These are phyloP conservation scores for Corylus americana DNA, from an alignment of 306 rosid genomes.

Conservation along the genomic window DNA sequence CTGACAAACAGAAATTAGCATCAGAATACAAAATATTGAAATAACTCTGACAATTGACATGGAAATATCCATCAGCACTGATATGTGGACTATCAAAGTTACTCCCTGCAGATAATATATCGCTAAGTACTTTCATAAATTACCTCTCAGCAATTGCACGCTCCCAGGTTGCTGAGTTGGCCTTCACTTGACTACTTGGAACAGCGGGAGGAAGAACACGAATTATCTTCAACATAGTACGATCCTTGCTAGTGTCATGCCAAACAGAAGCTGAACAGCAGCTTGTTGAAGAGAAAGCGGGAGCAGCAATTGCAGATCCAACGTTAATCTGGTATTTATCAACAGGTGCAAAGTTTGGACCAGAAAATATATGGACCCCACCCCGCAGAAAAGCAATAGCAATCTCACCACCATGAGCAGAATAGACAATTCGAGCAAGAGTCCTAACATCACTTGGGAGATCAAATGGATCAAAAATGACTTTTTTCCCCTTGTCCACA, in stretches of 20 bases:
- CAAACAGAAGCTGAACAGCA: slow-evolving; percentile 99
- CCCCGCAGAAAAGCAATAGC: slow-evolving; percentile 97
- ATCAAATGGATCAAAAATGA: slow-evolving; percentile 92
- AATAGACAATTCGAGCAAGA: slow-evolving; percentile 90
- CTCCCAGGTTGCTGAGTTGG: slow-evolving; percentile 85
- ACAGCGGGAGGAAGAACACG: slow-evolving; percentile 95
- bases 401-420: slow-evolving; percentile 99
- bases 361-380: slow-evolving; percentile 94
- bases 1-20: slow-evolving; percentile 30
- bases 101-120: slow-evolving; percentile 1
- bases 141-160: slow-evolving; percentile 99
- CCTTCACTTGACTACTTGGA: slow-evolving; percentile 72
- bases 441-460: slow-evolving; percentile 98
- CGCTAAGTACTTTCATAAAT: slow-evolving; percentile 4
- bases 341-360: slow-evolving; percentile 82
- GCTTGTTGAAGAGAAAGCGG: slow-evolving; percentile 97
- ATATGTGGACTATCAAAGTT: slow-evolving; percentile 20
- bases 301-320: slow-evolving; percentile 98
- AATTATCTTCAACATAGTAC: slow-evolving; percentile 73
- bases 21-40: slow-evolving; percentile 21
- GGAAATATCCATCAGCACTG: background rate
- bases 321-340: slow-evolving; percentile 93
- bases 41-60: slow-evolving; percentile 11
- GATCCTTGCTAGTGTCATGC: slow-evolving; percentile 77
- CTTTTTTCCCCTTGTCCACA: slow-evolving; percentile 63